A percentile compares a stretch with the other conserved stretches of the same genome.
phyloP scores from a whole-genome alignment of 768 basidiomycete species.

The Lactifluus echinatus region DNA sequence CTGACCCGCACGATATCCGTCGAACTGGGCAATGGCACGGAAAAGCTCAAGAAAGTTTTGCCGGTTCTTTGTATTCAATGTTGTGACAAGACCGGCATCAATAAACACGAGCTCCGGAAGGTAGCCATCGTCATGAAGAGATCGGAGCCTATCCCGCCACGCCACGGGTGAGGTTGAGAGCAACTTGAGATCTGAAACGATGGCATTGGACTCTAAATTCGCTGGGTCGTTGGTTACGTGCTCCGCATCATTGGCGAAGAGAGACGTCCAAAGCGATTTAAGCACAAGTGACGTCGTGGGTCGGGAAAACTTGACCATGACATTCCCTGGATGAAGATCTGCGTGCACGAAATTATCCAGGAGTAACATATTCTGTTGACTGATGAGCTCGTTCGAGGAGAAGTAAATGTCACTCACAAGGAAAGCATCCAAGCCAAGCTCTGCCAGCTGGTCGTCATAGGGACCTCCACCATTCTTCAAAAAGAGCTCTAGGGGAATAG shows the following conservation, averaged over 20 bases:
- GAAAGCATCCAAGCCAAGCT: slow-evolving; percentile 90
- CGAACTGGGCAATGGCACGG: slow-evolving; percentile 91
- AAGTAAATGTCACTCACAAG: slow-evolving; percentile 45
- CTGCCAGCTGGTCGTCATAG: slow-evolving; percentile 83
- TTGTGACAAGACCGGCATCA: slow-evolving; percentile 91
- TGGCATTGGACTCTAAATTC: slow-evolving; percentile 28
- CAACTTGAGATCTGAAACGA: slow-evolving; percentile 61
- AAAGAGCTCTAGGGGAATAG: slow-evolving; percentile 81
- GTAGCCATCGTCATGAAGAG: slow-evolving; percentile 62
- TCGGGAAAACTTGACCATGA: slow-evolving; percentile 95
- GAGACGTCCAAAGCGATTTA: slow-evolving; percentile 45
- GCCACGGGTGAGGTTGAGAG: slow-evolving; percentile 48
- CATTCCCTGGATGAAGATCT: slow-evolving; percentile 89
- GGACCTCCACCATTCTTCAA: slow-evolving; percentile 87
- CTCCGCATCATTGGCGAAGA: slow-evolving; percentile 35
- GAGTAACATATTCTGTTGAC: slow-evolving; percentile 84
- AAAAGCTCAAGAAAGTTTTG: slow-evolving; percentile 95
- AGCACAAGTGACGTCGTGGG: slow-evolving; percentile 62
- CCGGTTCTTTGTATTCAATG: slow-evolving; percentile 73
- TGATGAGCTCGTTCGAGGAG: slow-evolving; percentile 5
- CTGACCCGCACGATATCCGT: slow-evolving; percentile 90
- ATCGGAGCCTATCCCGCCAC: slow-evolving; percentile 65
- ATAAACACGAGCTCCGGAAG: slow-evolving; percentile 94
- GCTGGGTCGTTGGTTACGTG: slow-evolving; percentile 3
- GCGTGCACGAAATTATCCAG: slow-evolving; percentile 97